phyloP scores from a whole-genome alignment of 2,329 filamentous ascomycete species.

The Cercospora brassicicola region DNA sequence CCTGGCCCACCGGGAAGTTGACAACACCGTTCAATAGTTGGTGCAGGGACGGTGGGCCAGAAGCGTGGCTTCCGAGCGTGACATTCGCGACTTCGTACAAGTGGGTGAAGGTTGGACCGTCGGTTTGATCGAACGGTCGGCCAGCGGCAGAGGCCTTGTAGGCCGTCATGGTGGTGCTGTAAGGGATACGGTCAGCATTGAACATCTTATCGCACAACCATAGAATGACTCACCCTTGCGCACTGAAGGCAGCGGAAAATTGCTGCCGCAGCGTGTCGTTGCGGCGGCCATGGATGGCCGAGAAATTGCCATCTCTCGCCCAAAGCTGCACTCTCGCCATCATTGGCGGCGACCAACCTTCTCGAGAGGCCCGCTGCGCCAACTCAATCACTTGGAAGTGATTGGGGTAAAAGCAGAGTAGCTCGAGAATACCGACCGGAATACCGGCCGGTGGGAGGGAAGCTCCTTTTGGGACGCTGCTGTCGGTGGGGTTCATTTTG shows the following conservation, averaged over 20 bases:
- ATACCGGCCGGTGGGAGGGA: slow-evolving; percentile 8
- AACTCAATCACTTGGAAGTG: slow-evolving; percentile 3
- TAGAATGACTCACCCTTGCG: no score
- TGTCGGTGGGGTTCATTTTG: neutral
- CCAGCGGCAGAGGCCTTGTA: neutral
- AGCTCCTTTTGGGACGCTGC: neutral
- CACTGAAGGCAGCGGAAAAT: neutral
- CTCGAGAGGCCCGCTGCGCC: neutral
- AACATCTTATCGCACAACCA: no score
- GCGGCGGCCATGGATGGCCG: neutral
- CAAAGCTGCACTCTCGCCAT: slow-evolving; percentile 20
- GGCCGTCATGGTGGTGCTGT: neutral
- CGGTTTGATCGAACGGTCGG: neutral
- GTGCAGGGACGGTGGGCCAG: neutral
- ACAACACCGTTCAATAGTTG: slow-evolving; percentile 15
- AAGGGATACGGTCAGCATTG: fast-evolving
- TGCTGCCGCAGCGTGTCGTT: slow-evolving; percentile 4
- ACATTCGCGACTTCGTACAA: neutral
- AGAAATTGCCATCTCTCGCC: slow-evolving; percentile 7
- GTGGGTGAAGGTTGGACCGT: neutral
- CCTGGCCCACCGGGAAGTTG: slow-evolving; percentile 15
- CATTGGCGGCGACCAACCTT: slow-evolving; percentile 12
- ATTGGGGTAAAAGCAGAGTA: slow-evolving; percentile 3
- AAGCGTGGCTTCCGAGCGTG: neutral
- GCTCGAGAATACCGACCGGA: slow-evolving; percentile 4